Percentiles rank a stretch among this genome's conserved stretches.
phyloP scores from a whole-genome alignment of 2,329 filamentous ascomycete species.

The Xylaria sp. region DNA sequence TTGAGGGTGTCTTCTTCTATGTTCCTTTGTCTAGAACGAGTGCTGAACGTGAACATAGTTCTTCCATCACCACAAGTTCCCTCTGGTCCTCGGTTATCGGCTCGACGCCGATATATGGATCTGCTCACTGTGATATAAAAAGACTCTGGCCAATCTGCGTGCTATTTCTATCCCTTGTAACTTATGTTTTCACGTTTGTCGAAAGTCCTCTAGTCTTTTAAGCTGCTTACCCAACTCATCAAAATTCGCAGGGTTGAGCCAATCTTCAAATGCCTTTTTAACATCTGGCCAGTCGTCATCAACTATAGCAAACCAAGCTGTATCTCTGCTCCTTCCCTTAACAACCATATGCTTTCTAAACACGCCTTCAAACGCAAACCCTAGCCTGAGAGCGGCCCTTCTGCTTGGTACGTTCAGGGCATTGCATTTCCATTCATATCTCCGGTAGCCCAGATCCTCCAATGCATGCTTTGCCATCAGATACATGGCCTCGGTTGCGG shows the following conservation, averaged over 20 bases:
- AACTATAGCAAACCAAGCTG: slow-evolving; percentile 64
- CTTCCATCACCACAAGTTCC: no score
- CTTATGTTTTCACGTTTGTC: slow-evolving; percentile 22
- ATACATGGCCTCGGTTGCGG: slow-evolving; percentile 63
- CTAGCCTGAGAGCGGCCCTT: slow-evolving; percentile 60
- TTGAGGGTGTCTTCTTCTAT: no score
- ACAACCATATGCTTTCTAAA: slow-evolving; percentile 67
- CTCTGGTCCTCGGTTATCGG: no score
- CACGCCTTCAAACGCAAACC: slow-evolving; percentile 64
- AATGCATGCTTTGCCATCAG: slow-evolving; percentile 61
- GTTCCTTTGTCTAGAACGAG: no score
- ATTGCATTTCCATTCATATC: slow-evolving; percentile 71
- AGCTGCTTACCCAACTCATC: slow-evolving; percentile 58
- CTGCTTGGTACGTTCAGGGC: slow-evolving; percentile 59
- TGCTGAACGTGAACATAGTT: no score
- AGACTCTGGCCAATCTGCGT: no score
- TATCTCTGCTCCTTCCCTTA: slow-evolving; percentile 63
- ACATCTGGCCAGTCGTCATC: slow-evolving; percentile 62
- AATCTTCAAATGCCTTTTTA: slow-evolving; percentile 55
- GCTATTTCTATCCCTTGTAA: no score
- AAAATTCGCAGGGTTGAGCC: slow-evolving; percentile 63
- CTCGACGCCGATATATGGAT: no score
- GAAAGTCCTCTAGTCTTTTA: slow-evolving; percentile 48
- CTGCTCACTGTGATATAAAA: no score
- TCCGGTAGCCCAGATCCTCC: slow-evolving; percentile 57